phyloP scores from a whole-genome alignment of 23 red algal genomes.

The Gracilaria domingensis region DNA sequence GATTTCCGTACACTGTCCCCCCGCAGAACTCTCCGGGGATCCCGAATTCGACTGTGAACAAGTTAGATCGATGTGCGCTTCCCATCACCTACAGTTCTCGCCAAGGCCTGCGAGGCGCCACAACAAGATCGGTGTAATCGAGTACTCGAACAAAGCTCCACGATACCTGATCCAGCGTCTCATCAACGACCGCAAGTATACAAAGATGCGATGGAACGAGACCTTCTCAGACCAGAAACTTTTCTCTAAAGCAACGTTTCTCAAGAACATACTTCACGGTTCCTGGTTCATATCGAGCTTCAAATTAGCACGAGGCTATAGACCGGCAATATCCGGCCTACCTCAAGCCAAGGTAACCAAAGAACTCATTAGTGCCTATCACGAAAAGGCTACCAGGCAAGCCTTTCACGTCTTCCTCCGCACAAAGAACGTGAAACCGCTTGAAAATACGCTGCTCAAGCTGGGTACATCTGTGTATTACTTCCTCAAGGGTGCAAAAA shows the following conservation, averaged over 20 bases:
- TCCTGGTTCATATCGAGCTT: not conserved
- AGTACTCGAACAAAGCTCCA: not conserved
- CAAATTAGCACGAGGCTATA: conserved; percentile 25
- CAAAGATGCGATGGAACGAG: not conserved
- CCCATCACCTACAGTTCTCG: not conserved
- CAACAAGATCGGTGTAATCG: not conserved
- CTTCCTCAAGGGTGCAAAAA: not conserved
- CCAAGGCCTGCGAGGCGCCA: not conserved
- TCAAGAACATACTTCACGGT: not conserved
- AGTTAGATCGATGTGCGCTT: not conserved
- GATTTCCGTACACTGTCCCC: not conserved
- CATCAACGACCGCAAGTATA: not conserved
- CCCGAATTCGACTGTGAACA: conserved; percentile 10
- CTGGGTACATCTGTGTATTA: not conserved
- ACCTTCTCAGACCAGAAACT: not conserved
- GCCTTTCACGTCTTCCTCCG: not conserved
- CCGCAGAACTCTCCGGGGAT: not conserved
- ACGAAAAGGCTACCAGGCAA: not conserved
- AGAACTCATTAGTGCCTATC: not conserved
- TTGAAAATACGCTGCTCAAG: not conserved
- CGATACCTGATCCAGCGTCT: not conserved
- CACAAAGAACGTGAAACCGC: not conserved
- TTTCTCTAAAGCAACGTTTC: not conserved
- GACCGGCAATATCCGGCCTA: not conserved
- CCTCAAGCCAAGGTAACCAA: not conserved